These are phyloP conservation scores for Tuber borchii DNA, from an alignment of 495 filamentous ascomycete species.

Conservation along the genomic window DNA sequence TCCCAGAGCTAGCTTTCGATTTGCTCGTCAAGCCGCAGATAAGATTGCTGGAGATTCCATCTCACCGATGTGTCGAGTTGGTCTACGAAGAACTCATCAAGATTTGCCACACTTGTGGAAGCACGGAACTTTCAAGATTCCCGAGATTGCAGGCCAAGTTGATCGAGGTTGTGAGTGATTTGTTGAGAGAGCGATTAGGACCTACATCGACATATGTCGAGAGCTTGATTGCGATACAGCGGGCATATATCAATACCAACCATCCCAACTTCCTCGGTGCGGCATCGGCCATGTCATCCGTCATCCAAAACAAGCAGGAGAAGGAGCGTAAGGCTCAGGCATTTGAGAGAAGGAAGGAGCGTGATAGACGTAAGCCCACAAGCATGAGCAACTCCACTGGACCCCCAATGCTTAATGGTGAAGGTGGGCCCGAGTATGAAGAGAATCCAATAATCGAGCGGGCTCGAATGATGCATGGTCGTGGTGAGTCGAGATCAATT, in stretches of 20 bases:
- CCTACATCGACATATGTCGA: constrained; percentile 87
- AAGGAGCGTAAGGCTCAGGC: constrained; percentile 73
- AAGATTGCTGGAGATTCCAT: constrained; percentile 89
- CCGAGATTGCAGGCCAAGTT: constrained; percentile 92
- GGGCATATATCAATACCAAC: constrained; percentile 99
- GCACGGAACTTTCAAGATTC: constrained; percentile 82
- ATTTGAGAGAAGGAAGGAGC: constrained; percentile 74
- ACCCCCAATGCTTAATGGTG: constrained; percentile 57
- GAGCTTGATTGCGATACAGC: constrained; percentile 91
- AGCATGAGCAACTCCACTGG: constrained; percentile 22
- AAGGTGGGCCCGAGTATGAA: constrained; percentile 60
- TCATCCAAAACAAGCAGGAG: constrained; percentile 89
- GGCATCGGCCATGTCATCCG: constrained; percentile 94
- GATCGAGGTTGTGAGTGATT: constrained; percentile 95
- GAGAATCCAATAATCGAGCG: constrained; percentile 54
- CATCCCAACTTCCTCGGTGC: constrained; percentile 98
- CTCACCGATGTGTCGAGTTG: constrained; percentile 91
- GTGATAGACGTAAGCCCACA: constrained; percentile 61
- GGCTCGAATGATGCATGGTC: constrained; percentile 27
- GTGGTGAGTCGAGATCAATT: constrained; percentile 40
- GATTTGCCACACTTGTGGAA: constrained; percentile 97
- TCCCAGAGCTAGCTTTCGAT: constrained; percentile 95
- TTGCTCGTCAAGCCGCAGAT: constrained; percentile 97
- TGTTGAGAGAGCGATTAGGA: constrained; percentile 84
- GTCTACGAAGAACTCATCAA: constrained; percentile 99